Conservation (phyloP, 208 protist genomes). For the Leishmania martiniquensis region DNA sequence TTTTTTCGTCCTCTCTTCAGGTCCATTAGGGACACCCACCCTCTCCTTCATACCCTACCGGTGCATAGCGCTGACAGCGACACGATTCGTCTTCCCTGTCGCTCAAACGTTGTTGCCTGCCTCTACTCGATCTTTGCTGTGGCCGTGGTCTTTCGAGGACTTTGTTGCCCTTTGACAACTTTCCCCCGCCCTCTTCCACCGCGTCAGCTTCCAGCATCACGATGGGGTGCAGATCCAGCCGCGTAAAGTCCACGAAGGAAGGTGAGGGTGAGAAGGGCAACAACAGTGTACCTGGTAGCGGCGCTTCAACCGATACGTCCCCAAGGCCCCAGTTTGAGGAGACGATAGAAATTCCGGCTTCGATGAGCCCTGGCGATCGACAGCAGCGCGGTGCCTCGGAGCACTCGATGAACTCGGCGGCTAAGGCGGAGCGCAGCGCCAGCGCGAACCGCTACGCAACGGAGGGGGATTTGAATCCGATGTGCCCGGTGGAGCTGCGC, state of each 20-base stretch:
- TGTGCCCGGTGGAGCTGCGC: conserved; percentile 25
- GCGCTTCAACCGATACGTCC: neutral
- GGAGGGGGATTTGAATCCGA: conserved; percentile 4
- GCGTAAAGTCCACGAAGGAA: conserved; percentile 20
- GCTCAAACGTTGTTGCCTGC: neutral
- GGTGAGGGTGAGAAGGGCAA: conserved; percentile 8
- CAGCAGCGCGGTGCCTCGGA: neutral
- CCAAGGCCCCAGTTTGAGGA: neutral
- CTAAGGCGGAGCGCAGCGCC: conserved; percentile 1
- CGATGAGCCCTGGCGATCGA: neutral
- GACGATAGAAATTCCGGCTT: conserved; percentile 24
- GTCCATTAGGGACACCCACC: neutral
- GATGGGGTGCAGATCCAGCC: conserved; percentile 45
- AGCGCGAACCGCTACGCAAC: neutral
- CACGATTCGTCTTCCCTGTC: neutral
- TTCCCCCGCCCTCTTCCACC: neutral
- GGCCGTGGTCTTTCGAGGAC: too few relatives aligned
- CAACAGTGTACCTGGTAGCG: neutral
- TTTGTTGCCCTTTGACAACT: neutral
- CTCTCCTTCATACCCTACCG: neutral
- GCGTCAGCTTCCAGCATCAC: conserved; percentile 4
- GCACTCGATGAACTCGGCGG: neutral
- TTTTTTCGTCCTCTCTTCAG: conserved; percentile 1
- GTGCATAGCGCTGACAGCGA: neutral
- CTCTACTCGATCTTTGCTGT: neutral